Percentiles rank a stretch among this genome's conserved stretches.
phyloP scores from a whole-genome alignment of 192 early-diverging fungal genomes.

The Rhizophlyctis rosea region DNA sequence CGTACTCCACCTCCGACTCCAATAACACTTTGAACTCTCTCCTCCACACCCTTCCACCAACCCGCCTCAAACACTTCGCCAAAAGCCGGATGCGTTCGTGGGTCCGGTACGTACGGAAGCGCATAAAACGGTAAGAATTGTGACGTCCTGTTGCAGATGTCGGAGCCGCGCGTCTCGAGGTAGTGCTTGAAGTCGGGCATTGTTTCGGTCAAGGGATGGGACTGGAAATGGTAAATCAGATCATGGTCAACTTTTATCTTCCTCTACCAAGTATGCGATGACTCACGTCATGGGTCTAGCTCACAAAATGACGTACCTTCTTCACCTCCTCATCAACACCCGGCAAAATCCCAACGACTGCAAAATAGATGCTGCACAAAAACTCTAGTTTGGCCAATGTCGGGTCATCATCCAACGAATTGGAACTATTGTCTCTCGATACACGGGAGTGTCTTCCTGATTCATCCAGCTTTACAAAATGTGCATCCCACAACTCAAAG shows the following conservation, averaged over 20 bases:
- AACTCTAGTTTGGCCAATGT: slow-evolving; percentile 42
- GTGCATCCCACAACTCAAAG: slow-evolving; percentile 47
- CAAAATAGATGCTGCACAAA: slow-evolving; percentile 47
- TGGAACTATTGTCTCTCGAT: too few species aligned
- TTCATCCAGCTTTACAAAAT: too few species aligned
- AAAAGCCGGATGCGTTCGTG: slow-evolving; percentile 47
- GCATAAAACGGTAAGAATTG: slow-evolving; percentile 53
- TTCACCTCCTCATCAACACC: slow-evolving; percentile 15
- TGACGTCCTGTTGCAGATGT: slow-evolving; percentile 42
- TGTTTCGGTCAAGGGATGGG: slow-evolving; percentile 1
- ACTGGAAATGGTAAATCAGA: background rate
- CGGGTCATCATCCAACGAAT: too few species aligned
- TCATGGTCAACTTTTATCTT: background rate
- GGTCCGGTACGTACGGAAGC: slow-evolving; percentile 55
- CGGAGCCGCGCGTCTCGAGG: slow-evolving; percentile 46
- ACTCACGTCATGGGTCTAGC: background rate
- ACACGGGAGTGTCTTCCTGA: slow-evolving; percentile 11
- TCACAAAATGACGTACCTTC: slow-evolving; percentile 21
- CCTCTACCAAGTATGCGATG: background rate
- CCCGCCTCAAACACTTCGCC: slow-evolving; percentile 36
- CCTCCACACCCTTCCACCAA: slow-evolving; percentile 33
- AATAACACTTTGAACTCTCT: slow-evolving; percentile 36
- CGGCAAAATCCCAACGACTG: slow-evolving; percentile 41
- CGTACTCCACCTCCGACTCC: too few species aligned
- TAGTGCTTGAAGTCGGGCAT: slow-evolving; percentile 53